These are phyloP conservation scores for Saturnispora galanensis DNA, from an alignment of 805 yeast genomes.

Conservation along the genomic window DNA sequence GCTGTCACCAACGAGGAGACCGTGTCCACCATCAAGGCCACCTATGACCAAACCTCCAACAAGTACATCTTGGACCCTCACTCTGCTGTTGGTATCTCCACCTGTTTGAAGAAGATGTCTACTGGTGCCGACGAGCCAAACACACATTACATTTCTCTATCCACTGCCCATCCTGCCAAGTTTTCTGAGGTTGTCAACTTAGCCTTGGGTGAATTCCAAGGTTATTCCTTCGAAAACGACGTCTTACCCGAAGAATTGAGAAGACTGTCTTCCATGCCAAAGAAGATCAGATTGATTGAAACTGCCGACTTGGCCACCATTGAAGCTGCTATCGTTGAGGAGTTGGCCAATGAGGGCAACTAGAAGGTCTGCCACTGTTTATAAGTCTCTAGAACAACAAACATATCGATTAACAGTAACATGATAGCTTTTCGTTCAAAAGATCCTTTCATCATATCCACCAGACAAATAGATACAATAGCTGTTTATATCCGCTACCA, in stretches of 20 bases:
- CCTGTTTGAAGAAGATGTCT: conserved; percentile 55
- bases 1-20: conserved; percentile 75
- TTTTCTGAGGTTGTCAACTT: conserved; percentile 91
- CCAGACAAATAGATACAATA: too few relatives aligned
- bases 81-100: conserved; percentile 86
- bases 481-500: too few relatives aligned
- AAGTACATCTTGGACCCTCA: conserved; percentile 92
- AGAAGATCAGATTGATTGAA: conserved; percentile 64
- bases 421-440: too few relatives aligned
- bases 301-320: conserved; percentile 65
- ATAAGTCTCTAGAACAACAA: not conserved
- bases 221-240: conserved; percentile 76
- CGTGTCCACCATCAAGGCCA: conserved; percentile 60
- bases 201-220: conserved; percentile 56
- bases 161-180: conserved; percentile 99
- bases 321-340: conserved; percentile 66
- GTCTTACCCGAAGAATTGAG: conserved; percentile 86
- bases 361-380: not conserved
- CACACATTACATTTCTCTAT: conserved; percentile 58
- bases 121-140: conserved; percentile 24
- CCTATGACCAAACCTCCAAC: conserved; percentile 47
- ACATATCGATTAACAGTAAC: too few relatives aligned
- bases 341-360: conserved; percentile 39
- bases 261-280: conserved; percentile 57
- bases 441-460: too few relatives aligned